These are phyloP conservation scores for Xerocomus brunneocitrinus DNA, from an alignment of 768 basidiomycete species.

Conservation along the genomic window DNA sequence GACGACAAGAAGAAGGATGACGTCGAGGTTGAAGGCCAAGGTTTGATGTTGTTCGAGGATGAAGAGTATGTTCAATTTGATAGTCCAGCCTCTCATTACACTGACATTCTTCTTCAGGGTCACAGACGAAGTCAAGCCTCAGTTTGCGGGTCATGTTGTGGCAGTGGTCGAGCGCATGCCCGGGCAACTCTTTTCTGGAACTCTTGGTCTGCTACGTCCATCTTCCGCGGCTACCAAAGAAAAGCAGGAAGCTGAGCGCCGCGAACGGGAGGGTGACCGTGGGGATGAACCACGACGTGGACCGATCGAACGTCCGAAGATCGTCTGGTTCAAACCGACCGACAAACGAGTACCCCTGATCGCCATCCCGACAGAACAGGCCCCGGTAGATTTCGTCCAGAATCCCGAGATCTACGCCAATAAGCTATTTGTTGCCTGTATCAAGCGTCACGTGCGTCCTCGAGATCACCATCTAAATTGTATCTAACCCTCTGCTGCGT, in stretches of 20 bases:
- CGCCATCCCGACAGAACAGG: slow-evolving; percentile 98
- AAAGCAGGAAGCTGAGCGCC: slow-evolving; percentile 96
- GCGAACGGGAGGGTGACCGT: slow-evolving; percentile 93
- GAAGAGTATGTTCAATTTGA: slow-evolving; percentile 64
- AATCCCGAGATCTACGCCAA: slow-evolving; percentile 88
- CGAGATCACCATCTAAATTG: slow-evolving; percentile 4
- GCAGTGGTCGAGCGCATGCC: slow-evolving; percentile 99
- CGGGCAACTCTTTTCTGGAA: slow-evolving; percentile 96
- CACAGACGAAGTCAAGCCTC: slow-evolving; percentile 96
- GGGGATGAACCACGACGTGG: slow-evolving; percentile 77
- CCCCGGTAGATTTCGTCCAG: slow-evolving; percentile 93
- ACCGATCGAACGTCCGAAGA: slow-evolving; percentile 90
- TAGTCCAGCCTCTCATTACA: not conserved
- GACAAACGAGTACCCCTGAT: slow-evolving; percentile 98
- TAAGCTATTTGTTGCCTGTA: slow-evolving; percentile 93
- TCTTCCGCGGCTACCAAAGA: slow-evolving; percentile 98
- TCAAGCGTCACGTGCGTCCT: slow-evolving; percentile 87
- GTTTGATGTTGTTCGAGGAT: slow-evolving; percentile 93
- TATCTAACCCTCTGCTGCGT: slow-evolving; percentile 19
- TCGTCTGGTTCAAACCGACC: slow-evolving; percentile 99
- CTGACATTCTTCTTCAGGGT: slow-evolving; percentile 50
- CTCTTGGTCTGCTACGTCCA: slow-evolving; percentile 89
- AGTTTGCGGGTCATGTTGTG: slow-evolving; percentile 98
- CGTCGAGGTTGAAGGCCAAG: slow-evolving; percentile 98
- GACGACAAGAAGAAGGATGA: slow-evolving; percentile 99